Evolutionary conservation across 805 yeast species (phyloP).

Genomic region (Starmerella floricola): DNA sequence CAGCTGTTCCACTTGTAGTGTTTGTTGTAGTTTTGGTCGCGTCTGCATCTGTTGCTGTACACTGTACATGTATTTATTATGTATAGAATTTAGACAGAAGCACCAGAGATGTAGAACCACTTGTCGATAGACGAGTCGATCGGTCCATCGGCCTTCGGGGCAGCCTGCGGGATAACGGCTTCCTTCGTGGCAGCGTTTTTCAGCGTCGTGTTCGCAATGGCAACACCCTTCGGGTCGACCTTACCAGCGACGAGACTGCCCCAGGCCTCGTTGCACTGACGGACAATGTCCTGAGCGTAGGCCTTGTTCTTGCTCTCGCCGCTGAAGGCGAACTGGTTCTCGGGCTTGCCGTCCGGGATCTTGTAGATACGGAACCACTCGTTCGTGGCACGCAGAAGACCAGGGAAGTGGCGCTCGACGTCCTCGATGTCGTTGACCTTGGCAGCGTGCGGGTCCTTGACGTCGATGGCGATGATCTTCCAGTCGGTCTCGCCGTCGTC

Average conservation of each 20-base stretch:
- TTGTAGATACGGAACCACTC: conserved; percentile 99
- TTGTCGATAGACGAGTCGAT: conserved; percentile 93
- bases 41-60: too few species aligned
- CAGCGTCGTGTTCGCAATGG: conserved; percentile 66
- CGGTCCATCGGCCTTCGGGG: conserved; percentile 73
- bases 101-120: conserved; percentile 85
- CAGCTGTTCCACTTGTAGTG: too few species aligned
- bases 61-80: too few species aligned
- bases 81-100: conserved; percentile 21
- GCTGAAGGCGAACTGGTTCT: conserved; percentile 90
- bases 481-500: conserved; percentile 98
- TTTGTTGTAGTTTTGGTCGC: too few species aligned
- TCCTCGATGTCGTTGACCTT: conserved; percentile 84
- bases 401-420: conserved; percentile 81
- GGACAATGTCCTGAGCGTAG: conserved; percentile 73
- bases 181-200: conserved; percentile 28
- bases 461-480: conserved; percentile 85
- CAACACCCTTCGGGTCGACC: conserved; percentile 51
- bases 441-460: conserved; percentile 77
- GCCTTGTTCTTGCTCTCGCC: conserved; percentile 82
- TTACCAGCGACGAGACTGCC: conserved; percentile 56
- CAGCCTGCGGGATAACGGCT: conserved; percentile 51
- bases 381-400: conserved; percentile 81
- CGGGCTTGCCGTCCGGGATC: conserved; percentile 95
- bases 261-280: conserved; percentile 82